Evolutionary conservation across 2,329 filamentous ascomycete species (phyloP).

Genomic region (Epichloe glyceriae): DNA sequence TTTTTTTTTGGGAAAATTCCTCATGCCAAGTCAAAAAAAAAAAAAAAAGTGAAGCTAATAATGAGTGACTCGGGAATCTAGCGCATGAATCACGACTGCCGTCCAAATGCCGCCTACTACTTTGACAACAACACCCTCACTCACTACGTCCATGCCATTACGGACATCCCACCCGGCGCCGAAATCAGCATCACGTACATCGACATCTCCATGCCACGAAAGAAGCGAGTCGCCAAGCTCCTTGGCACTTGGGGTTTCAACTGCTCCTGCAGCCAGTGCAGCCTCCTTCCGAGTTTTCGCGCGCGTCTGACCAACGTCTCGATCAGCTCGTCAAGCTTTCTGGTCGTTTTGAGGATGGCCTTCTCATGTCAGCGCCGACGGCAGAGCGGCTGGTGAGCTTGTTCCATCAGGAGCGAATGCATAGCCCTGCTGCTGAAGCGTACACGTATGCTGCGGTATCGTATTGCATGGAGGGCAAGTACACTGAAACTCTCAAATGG

Average conservation of each 20-base stretch:
- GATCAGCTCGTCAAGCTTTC: conserved; percentile 16
- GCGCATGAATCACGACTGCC: conserved; percentile 33
- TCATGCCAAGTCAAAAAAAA: not conserved
- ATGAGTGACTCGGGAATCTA: not conserved
- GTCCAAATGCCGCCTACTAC: conserved; percentile 30
- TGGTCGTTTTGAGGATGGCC: not conserved
- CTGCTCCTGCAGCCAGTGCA: conserved; percentile 27
- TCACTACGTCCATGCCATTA: conserved; percentile 25
- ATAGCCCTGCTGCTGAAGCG: conserved; percentile 20
- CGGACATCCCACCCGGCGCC: conserved; percentile 27
- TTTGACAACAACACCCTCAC: conserved; percentile 25
- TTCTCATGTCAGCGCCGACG: conserved; percentile 19
- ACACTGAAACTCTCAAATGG: conserved; percentile 25
- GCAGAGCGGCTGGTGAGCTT: conserved; percentile 26
- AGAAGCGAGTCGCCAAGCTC: conserved; percentile 18
- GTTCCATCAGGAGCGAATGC: conserved; percentile 27
- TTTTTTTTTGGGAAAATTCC: too few relatives aligned
- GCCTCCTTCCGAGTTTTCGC: conserved; percentile 13
- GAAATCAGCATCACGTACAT: conserved; percentile 32
- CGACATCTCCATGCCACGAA: conserved; percentile 15
- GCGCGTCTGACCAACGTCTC: conserved; percentile 26
- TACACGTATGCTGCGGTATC: conserved; percentile 26
- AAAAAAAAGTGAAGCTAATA: too few relatives aligned
- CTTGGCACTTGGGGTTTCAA: conserved; percentile 25
- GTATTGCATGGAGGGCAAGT: conserved; percentile 25